A percentile compares a stretch with the other conserved stretches of the same genome.
These are phyloP conservation scores for Termitomyces sp. DNA, from an alignment of 768 basidiomycete genomes.

Conservation along the genomic window DNA sequence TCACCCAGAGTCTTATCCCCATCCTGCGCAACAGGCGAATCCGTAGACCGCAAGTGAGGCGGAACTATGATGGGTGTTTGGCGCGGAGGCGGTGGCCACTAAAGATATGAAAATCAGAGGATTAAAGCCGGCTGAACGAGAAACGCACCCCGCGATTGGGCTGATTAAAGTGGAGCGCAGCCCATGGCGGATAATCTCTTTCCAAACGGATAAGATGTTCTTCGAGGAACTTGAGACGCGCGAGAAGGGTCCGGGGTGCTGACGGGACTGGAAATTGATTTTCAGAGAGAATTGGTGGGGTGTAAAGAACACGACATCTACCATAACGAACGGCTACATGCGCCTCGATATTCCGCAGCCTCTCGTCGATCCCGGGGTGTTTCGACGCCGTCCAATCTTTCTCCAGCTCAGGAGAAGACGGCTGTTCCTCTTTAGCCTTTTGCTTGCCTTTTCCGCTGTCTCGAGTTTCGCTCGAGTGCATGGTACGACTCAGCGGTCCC, in stretches of 20 bases:
- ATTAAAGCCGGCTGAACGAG: background rate
- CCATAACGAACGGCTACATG: constrained; percentile 76
- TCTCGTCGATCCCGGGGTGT: constrained; percentile 59
- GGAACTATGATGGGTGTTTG: constrained; percentile 77
- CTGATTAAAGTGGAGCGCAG: constrained; percentile 76
- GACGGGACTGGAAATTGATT: constrained; percentile 23
- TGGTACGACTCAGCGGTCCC: constrained; percentile 63
- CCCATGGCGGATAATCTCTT: constrained; percentile 65
- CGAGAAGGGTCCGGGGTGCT: constrained; percentile 56
- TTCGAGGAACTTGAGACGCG: constrained; percentile 66
- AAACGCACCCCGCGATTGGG: constrained; percentile 69
- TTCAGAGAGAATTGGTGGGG: background rate
- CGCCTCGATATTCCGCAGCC: constrained; percentile 60
- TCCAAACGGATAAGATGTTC: constrained; percentile 74
- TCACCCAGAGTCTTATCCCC: constrained; percentile 3
- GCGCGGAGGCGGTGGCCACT: constrained; percentile 86
- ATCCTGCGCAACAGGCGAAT: background rate
- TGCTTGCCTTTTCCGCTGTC: constrained; percentile 14
- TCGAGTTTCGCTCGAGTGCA: constrained; percentile 16
- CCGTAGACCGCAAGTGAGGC: constrained; percentile 37
- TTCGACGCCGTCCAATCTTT: constrained; percentile 30
- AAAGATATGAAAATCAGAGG: background rate
- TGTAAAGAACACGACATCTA: constrained; percentile 19
- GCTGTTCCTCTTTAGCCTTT: background rate
- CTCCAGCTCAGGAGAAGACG: constrained; percentile 13